Base-by-base conservation (phyloP, 257 asterid species). In the Echium plantagineum region DNA sequence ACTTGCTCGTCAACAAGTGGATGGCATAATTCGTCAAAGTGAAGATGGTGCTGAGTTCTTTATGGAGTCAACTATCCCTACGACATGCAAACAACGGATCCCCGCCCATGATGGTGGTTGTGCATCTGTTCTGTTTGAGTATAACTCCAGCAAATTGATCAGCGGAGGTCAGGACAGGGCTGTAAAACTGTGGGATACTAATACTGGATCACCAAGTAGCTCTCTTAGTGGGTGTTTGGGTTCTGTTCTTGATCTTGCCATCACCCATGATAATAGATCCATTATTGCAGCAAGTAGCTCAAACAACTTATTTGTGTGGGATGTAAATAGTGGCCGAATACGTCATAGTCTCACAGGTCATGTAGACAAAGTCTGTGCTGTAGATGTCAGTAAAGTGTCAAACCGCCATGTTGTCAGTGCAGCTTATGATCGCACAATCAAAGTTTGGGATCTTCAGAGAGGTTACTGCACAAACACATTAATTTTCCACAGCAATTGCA, bases 21-120 rank as follows among this genome's bases (percentile, higher is more conserved):
- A 88, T 42, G 98, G 96, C 9, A 84, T 91, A 15, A 89, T 91
- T 47, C 90, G 98, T 54, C 94, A 66, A 69, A 73, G 94, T 64
- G 98, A 91, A 82, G 94, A 84, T 54, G 96, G 95, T 72, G 90
- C 96, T 1, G 97, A 91, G 64, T 79, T 70, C 72, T 85, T 84
- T 32, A 79, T 72, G 5, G 96, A 88, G 71, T 84, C 95, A 21
- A 66, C 85, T n/a, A 49, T 85, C 62, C 98, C 98, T 56, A 67
- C 78, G 71, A 74, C 80, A 65, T 85, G 91, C 83, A 88, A 71
- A 73, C 94, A 81, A 58, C 76, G 93, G 49, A 91, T 91, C 70
- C 88, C 94, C 2, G 98, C 95, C 65, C 98, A 91, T 62, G 89
- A 78, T 19, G 95, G 98, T 55, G 94, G 96, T 49, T 91, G 96